Evolutionary conservation across 2,329 filamentous ascomycete genomes (phyloP).

Genomic region (Ceratocystis huliohia): DNA sequence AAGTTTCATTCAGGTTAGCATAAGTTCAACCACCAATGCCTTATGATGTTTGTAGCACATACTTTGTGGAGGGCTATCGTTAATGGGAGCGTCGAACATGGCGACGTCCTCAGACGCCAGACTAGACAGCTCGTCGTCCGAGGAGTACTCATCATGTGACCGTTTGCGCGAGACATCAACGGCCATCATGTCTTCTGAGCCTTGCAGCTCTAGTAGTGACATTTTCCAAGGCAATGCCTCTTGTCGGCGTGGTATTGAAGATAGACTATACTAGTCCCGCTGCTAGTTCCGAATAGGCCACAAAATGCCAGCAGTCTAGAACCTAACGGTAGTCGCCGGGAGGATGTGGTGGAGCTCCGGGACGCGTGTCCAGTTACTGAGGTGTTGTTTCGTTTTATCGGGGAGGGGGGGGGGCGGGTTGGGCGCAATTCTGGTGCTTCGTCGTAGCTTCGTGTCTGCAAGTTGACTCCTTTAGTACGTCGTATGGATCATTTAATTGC

Average conservation of each 20-base stretch:
- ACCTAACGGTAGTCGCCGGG: not conserved
- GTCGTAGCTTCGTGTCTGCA: no score
- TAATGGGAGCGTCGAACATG: constrained; percentile 15
- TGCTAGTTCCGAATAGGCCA: not conserved
- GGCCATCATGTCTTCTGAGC: constrained; percentile 30
- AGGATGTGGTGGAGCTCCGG: not conserved
- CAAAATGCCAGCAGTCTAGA: not conserved
- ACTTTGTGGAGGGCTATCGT: not conserved
- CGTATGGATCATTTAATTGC: no score
- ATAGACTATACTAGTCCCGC: not conserved
- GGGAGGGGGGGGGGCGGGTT: no score
- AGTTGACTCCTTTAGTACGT: no score
- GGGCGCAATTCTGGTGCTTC: not conserved
- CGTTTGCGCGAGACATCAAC: constrained; percentile 35
- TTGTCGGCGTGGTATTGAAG: not conserved
- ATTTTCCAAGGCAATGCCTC: constrained; percentile 26
- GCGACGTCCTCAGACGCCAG: constrained; percentile 14
- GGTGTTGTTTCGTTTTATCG: not conserved
- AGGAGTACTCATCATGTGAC: constrained; percentile 35
- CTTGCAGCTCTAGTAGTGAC: constrained; percentile 34
- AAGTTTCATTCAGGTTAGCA: constrained; percentile 25
- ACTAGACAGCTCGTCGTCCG: constrained; percentile 24
- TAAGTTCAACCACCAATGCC: constrained; percentile 27
- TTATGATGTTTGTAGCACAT: constrained; percentile 24
- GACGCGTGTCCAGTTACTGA: not conserved